Evolutionary conservation across 73 alveolate species (phyloP), one percentile per base, ranked within the genome.

Genomic region (Halteria grandinella): DNA sequence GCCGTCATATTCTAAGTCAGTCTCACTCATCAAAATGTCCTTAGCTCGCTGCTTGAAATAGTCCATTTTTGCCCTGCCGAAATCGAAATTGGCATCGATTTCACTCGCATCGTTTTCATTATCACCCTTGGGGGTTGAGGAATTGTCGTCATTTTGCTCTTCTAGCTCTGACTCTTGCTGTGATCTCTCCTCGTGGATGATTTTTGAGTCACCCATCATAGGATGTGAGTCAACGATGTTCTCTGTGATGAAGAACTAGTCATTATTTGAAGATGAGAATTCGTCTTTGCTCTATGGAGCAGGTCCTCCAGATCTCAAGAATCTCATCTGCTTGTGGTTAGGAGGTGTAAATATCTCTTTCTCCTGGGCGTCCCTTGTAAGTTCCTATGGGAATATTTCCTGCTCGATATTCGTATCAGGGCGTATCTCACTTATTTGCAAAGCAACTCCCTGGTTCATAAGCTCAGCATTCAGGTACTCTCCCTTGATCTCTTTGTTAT

Each of bases 51-150:
- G 32, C 48, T 82, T 82, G 33, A 82, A 82, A 24, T 47, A 80
- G 37, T 82, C 91, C 59, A 82, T 18, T 52, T 59, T 82, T 1
- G 91, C 81, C 49, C 57, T 82, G 33, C 91, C 91, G 33, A 82
- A 82, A 40, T 82, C 91, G 48, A 72, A 69, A 55, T 66, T 75
- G 1, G 34, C 55, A 11, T 69, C 75, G 8, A 55, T 18, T 3
- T 57, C 76, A 32, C 29, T 29, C 37, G 28, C 47, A 0, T 57
- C 74, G 24, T 49, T 41, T 15, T 55, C 85, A 69, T 43, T 80
- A 21, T 57, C 81, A 8, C 18, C 21, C 27, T 21, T 15, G 12
- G 57, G 57, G 8, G 8, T 11, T 27, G 8, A 4, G 27, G n/a
- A n/a, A n/a, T 29, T 21, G 5, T 51, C 75, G 12, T 36, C 49